Evolutionary conservation across 805 yeast species (phyloP).

Genomic region (Lachancea lanzarotensis): DNA sequence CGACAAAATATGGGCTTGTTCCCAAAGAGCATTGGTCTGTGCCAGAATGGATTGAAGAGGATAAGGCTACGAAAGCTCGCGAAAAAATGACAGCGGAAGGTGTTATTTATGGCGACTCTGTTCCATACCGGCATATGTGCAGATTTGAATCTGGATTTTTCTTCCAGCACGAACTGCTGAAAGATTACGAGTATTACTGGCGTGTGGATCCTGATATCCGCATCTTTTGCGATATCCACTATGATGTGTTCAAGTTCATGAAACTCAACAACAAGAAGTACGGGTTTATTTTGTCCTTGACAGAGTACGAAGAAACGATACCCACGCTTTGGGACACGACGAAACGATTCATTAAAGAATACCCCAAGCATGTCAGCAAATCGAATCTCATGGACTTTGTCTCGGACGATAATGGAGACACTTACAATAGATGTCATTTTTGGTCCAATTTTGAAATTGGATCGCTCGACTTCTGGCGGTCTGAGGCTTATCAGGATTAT

Average conservation of each 20-base stretch:
- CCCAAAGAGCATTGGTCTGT: conserved; percentile 62
- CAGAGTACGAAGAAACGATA: conserved; percentile 58
- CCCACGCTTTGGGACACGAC: conserved; percentile 54
- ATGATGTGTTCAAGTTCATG: conserved; percentile 59
- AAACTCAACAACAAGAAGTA: conserved; percentile 47
- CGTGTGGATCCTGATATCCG: conserved; percentile 67
- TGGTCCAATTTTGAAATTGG: conserved; percentile 80
- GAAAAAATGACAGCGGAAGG: conserved; percentile 38
- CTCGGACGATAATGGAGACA: conserved; percentile 53
- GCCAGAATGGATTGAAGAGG: conserved; percentile 58
- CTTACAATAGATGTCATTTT: conserved; percentile 71
- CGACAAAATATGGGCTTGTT: conserved; percentile 54
- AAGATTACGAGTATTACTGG: conserved; percentile 65
- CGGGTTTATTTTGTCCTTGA: conserved; percentile 61
- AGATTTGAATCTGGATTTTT: conserved; percentile 49
- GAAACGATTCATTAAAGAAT: conserved; percentile 39
- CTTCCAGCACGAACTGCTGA: conserved; percentile 51
- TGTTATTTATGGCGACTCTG: conserved; percentile 52
- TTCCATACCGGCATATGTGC: conserved; percentile 65
- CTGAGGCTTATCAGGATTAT: conserved; percentile 48
- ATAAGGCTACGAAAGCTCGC: conserved; percentile 42
- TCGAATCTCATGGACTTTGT: conserved; percentile 58
- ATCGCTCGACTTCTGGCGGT: conserved; percentile 61
- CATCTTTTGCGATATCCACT: conserved; percentile 52
- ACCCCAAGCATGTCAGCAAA: conserved; percentile 37